Conservation (phyloP, 2,329 filamentous ascomycete species). For the Plenodomus tracheiphilus region DNA sequence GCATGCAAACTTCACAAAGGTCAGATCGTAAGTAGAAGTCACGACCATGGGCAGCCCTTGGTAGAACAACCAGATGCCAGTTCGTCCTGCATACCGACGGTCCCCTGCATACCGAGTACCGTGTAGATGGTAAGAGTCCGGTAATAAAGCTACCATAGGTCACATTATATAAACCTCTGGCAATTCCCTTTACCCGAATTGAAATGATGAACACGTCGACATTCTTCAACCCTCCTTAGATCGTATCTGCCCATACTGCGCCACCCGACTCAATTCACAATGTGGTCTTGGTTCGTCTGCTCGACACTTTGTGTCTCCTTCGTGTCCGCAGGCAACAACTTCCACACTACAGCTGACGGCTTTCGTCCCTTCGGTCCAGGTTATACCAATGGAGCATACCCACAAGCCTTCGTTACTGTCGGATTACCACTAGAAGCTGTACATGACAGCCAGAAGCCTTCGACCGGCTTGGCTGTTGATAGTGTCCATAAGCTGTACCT, state of each 20-base stretch:
- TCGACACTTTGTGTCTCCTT: neutral
- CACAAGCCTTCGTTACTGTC: conserved; percentile 44
- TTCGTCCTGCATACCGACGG: no score
- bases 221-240: neutral
- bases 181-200: no score
- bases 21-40: no score
- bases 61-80: no score
- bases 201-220: no score
- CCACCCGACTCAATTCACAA: neutral
- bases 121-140: no score
- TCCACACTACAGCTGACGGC: conserved; percentile 10
- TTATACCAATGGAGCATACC: conserved; percentile 21
- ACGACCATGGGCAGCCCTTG: no score
- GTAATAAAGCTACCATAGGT: no score
- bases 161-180: no score
- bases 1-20: no score
- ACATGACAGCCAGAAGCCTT: conserved; percentile 43
- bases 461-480: conserved; percentile 48
- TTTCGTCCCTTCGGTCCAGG: conserved; percentile 16
- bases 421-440: conserved; percentile 42
- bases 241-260: neutral
- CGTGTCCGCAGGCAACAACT: conserved; percentile 6
- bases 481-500: conserved; percentile 45
- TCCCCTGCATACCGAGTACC: no score
- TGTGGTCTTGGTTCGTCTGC: neutral